Conservation (phyloP, 345 rosid species). For the Gossypium anomalum region DNA sequence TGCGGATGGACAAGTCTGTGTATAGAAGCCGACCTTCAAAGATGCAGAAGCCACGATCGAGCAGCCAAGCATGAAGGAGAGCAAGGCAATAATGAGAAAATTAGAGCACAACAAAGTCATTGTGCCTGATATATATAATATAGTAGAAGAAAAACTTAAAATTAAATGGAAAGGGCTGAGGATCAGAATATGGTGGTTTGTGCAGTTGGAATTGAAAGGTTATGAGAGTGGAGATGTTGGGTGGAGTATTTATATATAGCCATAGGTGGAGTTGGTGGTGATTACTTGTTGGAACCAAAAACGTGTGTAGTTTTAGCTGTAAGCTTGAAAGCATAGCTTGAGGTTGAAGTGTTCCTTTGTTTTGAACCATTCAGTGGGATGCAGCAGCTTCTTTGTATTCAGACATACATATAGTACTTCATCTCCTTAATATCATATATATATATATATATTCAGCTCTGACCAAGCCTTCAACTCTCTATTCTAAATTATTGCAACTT, state of each 20-base stretch:
- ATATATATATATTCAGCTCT: not conserved
- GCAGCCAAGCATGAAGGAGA: not conserved
- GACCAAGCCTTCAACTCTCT: not conserved
- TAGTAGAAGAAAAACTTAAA: not conserved
- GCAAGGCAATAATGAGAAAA: not conserved
- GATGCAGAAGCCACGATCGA: not conserved
- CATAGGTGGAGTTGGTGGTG: slow-evolving; percentile 6
- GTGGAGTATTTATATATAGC: not conserved
- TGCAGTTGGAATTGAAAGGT: not conserved
- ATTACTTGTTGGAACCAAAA: slow-evolving; percentile 1
- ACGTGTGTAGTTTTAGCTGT: slow-evolving; percentile 6
- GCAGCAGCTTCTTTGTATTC: not conserved
- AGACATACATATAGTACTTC: not conserved
- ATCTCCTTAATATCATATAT: not conserved
- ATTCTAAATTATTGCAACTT: not conserved
- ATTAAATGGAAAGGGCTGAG: not conserved
- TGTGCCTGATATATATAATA: not conserved
- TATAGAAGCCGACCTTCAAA: slow-evolving; percentile 26
- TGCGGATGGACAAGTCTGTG: slow-evolving; percentile 20
- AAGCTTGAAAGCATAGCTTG: not conserved
- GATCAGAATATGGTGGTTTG: not conserved
- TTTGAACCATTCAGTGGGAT: not conserved
- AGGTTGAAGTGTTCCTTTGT: slow-evolving; percentile 9
- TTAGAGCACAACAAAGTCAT: not conserved
- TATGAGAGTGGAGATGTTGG: not conserved